Base-by-base conservation (phyloP, 2,329 filamentous ascomycete genomes). In the Stagonosporopsis cucurbitacearum region DNA sequence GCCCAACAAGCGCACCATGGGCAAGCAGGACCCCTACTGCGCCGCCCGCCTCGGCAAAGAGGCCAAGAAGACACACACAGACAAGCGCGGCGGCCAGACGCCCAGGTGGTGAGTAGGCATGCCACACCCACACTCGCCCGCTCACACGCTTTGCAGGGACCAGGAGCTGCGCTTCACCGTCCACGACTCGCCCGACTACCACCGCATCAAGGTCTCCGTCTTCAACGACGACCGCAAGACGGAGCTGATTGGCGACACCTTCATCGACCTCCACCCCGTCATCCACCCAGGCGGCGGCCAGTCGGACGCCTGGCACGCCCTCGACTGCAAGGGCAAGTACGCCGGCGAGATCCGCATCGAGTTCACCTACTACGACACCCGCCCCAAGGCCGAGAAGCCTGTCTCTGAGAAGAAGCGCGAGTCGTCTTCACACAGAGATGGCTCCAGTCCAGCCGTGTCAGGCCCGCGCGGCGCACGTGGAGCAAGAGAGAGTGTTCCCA, bases 201-300 rank as follows among this genome's bases (percentile, higher is more conserved):
- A 92, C 77, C 91, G 93, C 73, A 84, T 99, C 54, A 99, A 99
- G 75, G 84, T 98, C 15, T 97, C 94, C 2, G 86, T 98, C 6
- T 99, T 99, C 80, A 97, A 96, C 73, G 95, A 99, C 70, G 95
- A 99, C 78, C 98, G 97, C 80, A 96, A 90, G 80, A 98, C 94
- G 0, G 95, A 99, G 65, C 78, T 99, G 62, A 97, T 99, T 67
- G 95, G 95, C 63, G 95, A 99, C 77, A 88, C 91, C 6, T 97
- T 91, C 88, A 86, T 98, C 55, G 89, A 91, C 70, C 82, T 99
- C 57, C 87, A 88, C 64, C 84, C 86, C 65, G 90, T 99, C 66
- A 85, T 99, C 60, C 83, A 93, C 19, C 82, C 87, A 2, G 93
- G 95, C 43, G 95, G 95, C 44, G 93, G 95, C n/a, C 92, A 97